Percentiles rank a stretch among this genome's conserved stretches.
Conservation (phyloP, 1,284 basidiomycete species). For the Phellinidium pouzarii region DNA sequence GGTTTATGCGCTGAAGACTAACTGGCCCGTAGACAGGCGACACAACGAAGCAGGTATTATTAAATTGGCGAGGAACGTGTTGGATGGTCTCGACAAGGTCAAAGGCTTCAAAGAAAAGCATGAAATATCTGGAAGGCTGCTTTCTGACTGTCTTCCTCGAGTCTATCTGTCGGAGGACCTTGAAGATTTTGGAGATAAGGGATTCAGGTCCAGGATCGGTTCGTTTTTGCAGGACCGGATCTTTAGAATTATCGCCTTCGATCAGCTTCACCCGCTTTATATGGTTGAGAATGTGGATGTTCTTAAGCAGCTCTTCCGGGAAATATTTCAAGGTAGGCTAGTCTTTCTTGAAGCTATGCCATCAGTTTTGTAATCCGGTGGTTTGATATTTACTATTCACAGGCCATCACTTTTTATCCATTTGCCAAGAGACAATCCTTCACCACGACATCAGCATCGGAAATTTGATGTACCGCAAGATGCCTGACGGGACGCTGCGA, state of each 20-base stretch:
- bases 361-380: not conserved
- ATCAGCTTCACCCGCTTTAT: not conserved
- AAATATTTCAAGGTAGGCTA: not conserved
- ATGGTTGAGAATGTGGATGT: not conserved
- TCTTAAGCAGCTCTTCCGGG: not conserved
- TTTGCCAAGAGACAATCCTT: not conserved
- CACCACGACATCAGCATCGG: conserved; percentile 8
- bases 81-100: not conserved
- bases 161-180: not conserved
- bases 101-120: not conserved
- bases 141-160: not conserved
- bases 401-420: conserved; percentile 8
- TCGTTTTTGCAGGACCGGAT: not conserved
- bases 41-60: not conserved
- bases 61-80: not conserved
- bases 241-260: not conserved
- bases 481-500: not conserved
- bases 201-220: not conserved
- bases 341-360: too few relatives aligned
- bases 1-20: not conserved
- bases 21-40: not conserved
- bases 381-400: not conserved
- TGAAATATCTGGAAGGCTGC: not conserved
- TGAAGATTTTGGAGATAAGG: not conserved
- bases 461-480: conserved; percentile 4